Base-by-base conservation (phyloP, 1,284 basidiomycete species). In the Sphaerobolus stellatus region DNA sequence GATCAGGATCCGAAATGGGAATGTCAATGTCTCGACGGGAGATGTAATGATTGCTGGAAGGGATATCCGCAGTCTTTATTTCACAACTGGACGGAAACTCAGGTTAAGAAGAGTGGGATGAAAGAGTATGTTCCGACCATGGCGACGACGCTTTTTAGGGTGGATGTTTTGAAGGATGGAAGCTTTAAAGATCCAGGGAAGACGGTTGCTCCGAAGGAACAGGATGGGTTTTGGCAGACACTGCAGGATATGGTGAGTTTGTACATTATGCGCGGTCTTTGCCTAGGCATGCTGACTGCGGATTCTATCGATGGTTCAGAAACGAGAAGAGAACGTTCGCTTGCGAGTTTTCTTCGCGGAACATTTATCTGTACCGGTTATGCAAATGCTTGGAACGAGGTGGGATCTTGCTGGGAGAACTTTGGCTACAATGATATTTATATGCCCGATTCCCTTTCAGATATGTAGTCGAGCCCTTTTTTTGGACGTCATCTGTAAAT, bases 391-490 rank as follows among this genome's bases (percentile, higher is more conserved):
- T 0, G 78, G 78, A 27, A 66, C 74, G 33, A 74, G 65, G 76
- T 77, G 56, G 31, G 66, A 60, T 31, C 40, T 28, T 43, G 5
- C 18, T 22, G 22, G 8, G 22, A 24, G 20, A 43, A 36, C 18
- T 57, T 36, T 40, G 27, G 3, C 22, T 25, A 41, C 24, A 40
- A 28, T 5, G 9, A 24, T 29, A 6, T 16, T 48, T 5, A 27
- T 24, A 11, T 33, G 18, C 25, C 20, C 29, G n/a, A 34, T 34
- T 33, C 14, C 36, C 24, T n/a, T 27, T 49, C 38, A 78, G 76
- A 64, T 79, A 73, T 59, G 75, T 77, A 52, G 73, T 79, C 27
- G 77, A 78, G 59, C 81, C 81, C 0, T 80, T 78, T 64, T 80
- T 77, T 62, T 80, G 75, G 60, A 75, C 77, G 5, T 77, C 77